A percentile compares a stretch with the other conserved stretches of the same genome.
These are phyloP conservation scores for Vitis hybrid DNA, from an alignment of 177 flowering plant genomes.

Conservation along the genomic window DNA sequence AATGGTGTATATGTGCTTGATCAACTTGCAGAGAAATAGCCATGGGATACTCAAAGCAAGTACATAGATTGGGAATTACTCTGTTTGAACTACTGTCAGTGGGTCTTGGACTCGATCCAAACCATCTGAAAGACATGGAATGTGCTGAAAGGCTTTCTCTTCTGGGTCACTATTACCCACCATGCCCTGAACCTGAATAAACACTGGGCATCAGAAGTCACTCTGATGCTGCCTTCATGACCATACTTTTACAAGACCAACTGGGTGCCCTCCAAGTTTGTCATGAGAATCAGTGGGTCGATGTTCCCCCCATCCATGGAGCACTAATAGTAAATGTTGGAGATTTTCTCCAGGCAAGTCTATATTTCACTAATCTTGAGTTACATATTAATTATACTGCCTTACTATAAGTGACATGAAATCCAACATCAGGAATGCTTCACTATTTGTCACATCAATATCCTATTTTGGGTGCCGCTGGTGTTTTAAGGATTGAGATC, in stretches of 20 bases:
- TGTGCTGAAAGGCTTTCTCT: constrained; percentile 13
- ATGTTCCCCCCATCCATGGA: constrained; percentile 29
- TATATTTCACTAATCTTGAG: not conserved
- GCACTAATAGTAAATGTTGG: constrained; percentile 39
- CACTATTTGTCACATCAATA: no score
- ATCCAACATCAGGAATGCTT: not conserved
- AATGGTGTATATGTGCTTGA: no score
- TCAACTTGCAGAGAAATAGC: no score
- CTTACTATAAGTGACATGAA: no score
- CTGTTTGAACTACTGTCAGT: no score
- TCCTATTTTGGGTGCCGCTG: no score
- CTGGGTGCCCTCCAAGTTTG: constrained; percentile 45
- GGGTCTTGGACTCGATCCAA: no score
- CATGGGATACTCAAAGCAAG: no score
- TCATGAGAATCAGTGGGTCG: constrained; percentile 34
- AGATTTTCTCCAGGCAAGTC: constrained; percentile 39
- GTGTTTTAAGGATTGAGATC: no score
- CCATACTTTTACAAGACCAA: constrained; percentile 41
- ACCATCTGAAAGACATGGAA: constrained; percentile 13
- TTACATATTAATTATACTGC: no score
- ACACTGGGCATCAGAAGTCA: no score
- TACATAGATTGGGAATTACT: no score
- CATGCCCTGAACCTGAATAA: not conserved
- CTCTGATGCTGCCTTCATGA: constrained; percentile 35
- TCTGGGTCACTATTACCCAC: constrained; percentile 37